Percentiles rank a stretch among this genome's conserved stretches.
These are phyloP conservation scores for Hymenotorrendiella dingleyae DNA, from an alignment of 2,329 filamentous ascomycete genomes.

Conservation along the genomic window DNA sequence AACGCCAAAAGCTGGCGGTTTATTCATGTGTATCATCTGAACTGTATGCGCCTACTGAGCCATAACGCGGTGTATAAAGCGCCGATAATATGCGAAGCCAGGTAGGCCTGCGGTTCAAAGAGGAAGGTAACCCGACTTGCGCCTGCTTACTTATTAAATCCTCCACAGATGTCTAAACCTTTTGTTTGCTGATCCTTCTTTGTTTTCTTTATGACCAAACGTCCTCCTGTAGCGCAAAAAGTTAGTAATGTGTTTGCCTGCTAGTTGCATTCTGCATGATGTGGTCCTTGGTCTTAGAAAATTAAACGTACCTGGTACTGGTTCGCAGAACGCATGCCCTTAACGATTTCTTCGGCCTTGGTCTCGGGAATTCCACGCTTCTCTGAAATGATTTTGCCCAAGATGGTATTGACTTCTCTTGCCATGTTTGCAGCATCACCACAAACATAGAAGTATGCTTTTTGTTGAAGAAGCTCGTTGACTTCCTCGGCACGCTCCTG, in stretches of 20 bases:
- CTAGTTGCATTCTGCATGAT: neutral
- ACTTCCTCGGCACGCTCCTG: conserved; percentile 78
- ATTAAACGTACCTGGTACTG: conserved; percentile 74
- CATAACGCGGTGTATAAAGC: too few relatives aligned
- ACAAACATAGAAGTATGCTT: conserved; percentile 96
- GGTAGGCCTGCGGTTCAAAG: too few relatives aligned
- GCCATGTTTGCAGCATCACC: conserved; percentile 98
- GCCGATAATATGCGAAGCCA: too few relatives aligned
- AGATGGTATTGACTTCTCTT: conserved; percentile 81
- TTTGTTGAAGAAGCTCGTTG: conserved; percentile 77
- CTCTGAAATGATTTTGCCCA: conserved; percentile 80
- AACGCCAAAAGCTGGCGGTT: too few relatives aligned
- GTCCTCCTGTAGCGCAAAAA: conserved; percentile 52
- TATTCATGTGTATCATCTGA: too few relatives aligned
- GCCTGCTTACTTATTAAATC: too few relatives aligned
- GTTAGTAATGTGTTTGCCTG: conserved; percentile 7
- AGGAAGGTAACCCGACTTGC: too few relatives aligned
- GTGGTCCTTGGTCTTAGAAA: neutral
- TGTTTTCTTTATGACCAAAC: conserved; percentile 53
- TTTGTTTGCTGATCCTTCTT: neutral
- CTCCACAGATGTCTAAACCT: neutral
- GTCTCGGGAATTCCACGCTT: conserved; percentile 74
- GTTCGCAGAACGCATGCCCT: conserved; percentile 90
- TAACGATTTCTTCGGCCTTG: conserved; percentile 94
- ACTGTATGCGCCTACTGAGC: too few relatives aligned